Percentiles rank a stretch among this genome's conserved stretches.
Evolutionary conservation across 768 basidiomycete genomes (phyloP).

Genomic region (Leccinum rimulosum): DNA sequence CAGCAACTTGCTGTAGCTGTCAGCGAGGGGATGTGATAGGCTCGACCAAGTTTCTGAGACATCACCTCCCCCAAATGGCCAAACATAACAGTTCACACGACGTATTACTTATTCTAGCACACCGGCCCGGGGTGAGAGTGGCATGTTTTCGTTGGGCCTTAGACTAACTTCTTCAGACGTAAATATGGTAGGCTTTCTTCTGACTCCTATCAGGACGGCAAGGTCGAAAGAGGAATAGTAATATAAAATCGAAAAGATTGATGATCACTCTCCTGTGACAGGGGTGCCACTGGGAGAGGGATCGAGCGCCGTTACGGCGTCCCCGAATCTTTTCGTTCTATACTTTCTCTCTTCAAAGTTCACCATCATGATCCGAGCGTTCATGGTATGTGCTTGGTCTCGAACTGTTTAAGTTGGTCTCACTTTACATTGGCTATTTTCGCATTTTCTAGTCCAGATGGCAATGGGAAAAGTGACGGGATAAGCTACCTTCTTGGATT

Average conservation of each 20-base stretch:
- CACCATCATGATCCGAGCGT: constrained; percentile 92
- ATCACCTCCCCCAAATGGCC: neutral
- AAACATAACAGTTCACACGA: neutral
- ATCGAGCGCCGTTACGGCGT: constrained; percentile 88
- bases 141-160: neutral
- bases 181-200: neutral
- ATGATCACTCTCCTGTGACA: neutral
- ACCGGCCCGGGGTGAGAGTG: neutral
- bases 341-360: constrained; percentile 70
- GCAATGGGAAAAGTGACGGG: neutral
- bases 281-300: constrained; percentile 32
- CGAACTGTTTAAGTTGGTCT: constrained; percentile 71
- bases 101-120: neutral
- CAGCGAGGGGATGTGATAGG: neutral
- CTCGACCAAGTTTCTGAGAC: neutral
- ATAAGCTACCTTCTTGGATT: constrained; percentile 37
- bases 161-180: neutral
- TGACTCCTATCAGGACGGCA: neutral
- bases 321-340: constrained; percentile 69
- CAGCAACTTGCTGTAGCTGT: too few relatives aligned
- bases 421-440: constrained; percentile 88
- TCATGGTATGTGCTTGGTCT: constrained; percentile 61
- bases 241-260: neutral
- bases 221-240: neutral
- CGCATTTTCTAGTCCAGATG: constrained; percentile 81